A percentile compares a stretch with the other conserved stretches of the same genome.
Evolutionary conservation across 257 asterid genomes (phyloP).

Genomic region (Scutellaria baicalensis): DNA sequence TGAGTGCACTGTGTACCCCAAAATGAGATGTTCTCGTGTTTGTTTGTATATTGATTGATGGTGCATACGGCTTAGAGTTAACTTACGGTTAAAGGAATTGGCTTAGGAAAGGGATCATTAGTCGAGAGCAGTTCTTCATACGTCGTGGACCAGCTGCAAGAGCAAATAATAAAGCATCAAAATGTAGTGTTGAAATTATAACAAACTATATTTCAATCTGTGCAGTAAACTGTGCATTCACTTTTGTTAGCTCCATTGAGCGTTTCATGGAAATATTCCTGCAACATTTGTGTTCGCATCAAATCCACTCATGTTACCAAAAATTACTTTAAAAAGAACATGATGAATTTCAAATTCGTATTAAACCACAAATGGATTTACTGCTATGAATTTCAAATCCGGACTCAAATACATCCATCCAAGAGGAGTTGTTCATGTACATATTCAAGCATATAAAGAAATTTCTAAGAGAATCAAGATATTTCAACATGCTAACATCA

Average conservation of each 20-base stretch:
- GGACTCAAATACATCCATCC: too few species aligned
- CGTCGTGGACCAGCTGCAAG: slow-evolving; percentile 70
- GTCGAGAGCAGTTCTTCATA: slow-evolving; percentile 73
- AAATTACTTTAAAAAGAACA: too few species aligned
- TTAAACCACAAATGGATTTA: background rate
- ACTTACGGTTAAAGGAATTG: slow-evolving; percentile 64
- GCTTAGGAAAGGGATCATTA: slow-evolving; percentile 48
- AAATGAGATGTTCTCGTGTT: background rate
- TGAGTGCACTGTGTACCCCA: background rate
- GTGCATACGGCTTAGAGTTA: background rate
- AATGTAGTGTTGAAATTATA: background rate
- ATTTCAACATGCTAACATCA: background rate
- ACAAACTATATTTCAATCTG: background rate
- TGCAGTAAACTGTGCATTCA: too few species aligned
- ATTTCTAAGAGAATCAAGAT: background rate
- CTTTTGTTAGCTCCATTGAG: background rate
- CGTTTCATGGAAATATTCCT: background rate
- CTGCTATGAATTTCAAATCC: too few species aligned
- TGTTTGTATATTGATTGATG: background rate
- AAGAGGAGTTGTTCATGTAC: background rate
- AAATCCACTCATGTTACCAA: background rate
- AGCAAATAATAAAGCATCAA: slow-evolving; percentile 7
- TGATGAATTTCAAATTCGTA: background rate
- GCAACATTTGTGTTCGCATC: background rate
- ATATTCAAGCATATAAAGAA: background rate